A percentile compares a stretch with the other conserved stretches of the same genome.
These are phyloP conservation scores for Fusarium chaquense DNA, from an alignment of 2,329 filamentous ascomycete genomes.

Conservation along the genomic window DNA sequence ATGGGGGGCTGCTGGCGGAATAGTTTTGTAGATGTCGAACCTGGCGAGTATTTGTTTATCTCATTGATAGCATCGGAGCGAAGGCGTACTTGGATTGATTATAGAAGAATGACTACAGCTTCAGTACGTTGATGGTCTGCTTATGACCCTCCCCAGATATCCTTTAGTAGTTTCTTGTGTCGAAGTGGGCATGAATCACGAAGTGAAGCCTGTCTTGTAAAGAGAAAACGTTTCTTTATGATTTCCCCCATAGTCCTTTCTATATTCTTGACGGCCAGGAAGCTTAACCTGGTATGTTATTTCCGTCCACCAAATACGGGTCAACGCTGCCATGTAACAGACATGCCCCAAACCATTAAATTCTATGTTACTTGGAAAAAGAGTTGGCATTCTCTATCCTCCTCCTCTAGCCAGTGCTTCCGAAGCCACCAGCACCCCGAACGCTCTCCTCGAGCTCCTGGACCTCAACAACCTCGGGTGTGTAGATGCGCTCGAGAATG, in stretches of 20 bases:
- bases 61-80: conserved; percentile 45
- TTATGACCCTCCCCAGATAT: not conserved
- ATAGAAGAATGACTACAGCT: conserved; percentile 14
- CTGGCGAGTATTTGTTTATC: conserved; percentile 37
- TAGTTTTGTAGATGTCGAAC: conserved; percentile 48
- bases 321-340: not conserved
- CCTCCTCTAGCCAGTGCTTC: conserved; percentile 75
- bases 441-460: conserved; percentile 90
- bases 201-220: not conserved
- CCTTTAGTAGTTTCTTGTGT: not conserved
- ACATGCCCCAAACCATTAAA: conserved; percentile 23
- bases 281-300: not conserved
- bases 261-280: not conserved
- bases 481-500: conserved; percentile 93
- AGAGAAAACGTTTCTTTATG: not conserved
- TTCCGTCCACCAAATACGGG: not conserved
- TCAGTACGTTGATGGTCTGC: not conserved
- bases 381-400: conserved; percentile 5
- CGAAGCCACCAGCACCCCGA: conserved; percentile 89
- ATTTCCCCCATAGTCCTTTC: not conserved
- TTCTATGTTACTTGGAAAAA: conserved; percentile 12
- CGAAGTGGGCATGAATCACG: not conserved
- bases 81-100: conserved; percentile 48
- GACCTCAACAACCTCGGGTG: conserved; percentile 91
- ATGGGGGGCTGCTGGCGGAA: conserved; percentile 55